Evolutionary conservation across 2,329 filamentous ascomycete genomes (phyloP).

Genomic region (Colletotrichum sp.): DNA sequence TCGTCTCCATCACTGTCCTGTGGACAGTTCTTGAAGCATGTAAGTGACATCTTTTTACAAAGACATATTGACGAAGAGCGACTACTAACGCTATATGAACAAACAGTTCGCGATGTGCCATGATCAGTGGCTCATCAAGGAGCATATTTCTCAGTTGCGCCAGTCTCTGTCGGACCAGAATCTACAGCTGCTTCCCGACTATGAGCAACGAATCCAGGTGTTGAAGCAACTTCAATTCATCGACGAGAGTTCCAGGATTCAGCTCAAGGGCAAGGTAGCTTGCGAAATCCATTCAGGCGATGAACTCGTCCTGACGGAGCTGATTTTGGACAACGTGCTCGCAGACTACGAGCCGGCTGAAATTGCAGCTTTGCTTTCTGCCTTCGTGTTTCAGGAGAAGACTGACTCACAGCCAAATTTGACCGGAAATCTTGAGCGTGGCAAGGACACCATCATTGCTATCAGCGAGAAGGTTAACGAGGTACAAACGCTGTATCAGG

Average conservation of each 20-base stretch:
- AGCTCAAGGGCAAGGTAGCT: conserved; percentile 97
- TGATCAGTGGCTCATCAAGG: conserved; percentile 94
- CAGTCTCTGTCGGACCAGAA: conserved; percentile 95
- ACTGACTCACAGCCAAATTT: conserved; percentile 82
- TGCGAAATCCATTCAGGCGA: conserved; percentile 98
- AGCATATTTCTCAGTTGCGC: conserved; percentile 87
- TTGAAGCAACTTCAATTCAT: conserved; percentile 92
- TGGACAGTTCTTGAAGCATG: conserved; percentile 84
- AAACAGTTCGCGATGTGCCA: conserved; percentile 92
- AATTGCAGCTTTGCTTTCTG: conserved; percentile 90
- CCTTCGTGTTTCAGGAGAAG: conserved; percentile 98
- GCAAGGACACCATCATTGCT: conserved; percentile 83
- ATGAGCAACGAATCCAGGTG: conserved; percentile 92
- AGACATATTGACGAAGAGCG: not conserved
- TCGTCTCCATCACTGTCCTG: conserved; percentile 72
- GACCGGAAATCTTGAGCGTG: conserved; percentile 80
- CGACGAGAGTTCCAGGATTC: conserved; percentile 84
- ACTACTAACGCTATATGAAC: conserved; percentile 23
- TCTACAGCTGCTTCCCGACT: conserved; percentile 92
- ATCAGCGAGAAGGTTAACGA: conserved; percentile 94
- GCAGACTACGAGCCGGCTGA: conserved; percentile 95
- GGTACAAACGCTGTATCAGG: conserved; percentile 88
- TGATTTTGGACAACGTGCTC: conserved; percentile 95
- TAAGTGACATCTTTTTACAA: conserved; percentile 53
- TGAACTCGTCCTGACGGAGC: conserved; percentile 92